Evolutionary conservation across 1,139 yeast species (phyloP).

Genomic region (Geotrichum reessii): DNA sequence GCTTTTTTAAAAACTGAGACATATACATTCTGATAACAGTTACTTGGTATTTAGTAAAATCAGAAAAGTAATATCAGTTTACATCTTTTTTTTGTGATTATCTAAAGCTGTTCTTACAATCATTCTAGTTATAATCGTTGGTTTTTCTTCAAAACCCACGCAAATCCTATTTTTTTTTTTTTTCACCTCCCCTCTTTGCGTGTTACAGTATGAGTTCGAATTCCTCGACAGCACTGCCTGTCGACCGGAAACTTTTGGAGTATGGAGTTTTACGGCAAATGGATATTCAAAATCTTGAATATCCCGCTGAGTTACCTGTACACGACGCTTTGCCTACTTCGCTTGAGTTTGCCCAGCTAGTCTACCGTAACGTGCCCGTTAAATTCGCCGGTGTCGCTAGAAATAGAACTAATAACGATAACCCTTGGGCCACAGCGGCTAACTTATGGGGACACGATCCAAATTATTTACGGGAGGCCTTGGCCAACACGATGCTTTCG

Average conservation of each 20-base stretch:
- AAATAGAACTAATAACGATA: not conserved
- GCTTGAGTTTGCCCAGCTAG: conserved; percentile 21
- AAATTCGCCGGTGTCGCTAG: conserved; percentile 12
- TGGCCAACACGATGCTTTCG: conserved; percentile 22
- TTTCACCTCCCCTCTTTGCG: no score
- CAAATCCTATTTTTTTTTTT: not conserved
- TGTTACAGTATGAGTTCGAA: not conserved
- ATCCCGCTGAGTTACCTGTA: conserved; percentile 22
- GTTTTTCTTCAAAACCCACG: not conserved
- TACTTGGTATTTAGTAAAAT: no score
- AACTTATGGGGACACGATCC: conserved; percentile 21
- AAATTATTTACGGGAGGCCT: conserved; percentile 19
- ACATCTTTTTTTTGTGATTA: no score
- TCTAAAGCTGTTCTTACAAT: no score
- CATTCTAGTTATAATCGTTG: no score
- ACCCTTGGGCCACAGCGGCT: conserved; percentile 13
- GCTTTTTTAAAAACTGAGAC: no score
- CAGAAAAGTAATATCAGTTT: no score
- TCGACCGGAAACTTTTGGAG: conserved; percentile 12
- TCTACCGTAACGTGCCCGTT: conserved; percentile 26
- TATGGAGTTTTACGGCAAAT: conserved; percentile 26
- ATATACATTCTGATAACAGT: no score
- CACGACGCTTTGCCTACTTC: conserved; percentile 10
- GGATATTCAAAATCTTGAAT: conserved; percentile 28
- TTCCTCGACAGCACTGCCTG: not conserved